A percentile compares a stretch with the other conserved stretches of the same genome.
Conservation (phyloP, 1,284 basidiomycete genomes). For the Melanopsichium pennsylvanicum region DNA sequence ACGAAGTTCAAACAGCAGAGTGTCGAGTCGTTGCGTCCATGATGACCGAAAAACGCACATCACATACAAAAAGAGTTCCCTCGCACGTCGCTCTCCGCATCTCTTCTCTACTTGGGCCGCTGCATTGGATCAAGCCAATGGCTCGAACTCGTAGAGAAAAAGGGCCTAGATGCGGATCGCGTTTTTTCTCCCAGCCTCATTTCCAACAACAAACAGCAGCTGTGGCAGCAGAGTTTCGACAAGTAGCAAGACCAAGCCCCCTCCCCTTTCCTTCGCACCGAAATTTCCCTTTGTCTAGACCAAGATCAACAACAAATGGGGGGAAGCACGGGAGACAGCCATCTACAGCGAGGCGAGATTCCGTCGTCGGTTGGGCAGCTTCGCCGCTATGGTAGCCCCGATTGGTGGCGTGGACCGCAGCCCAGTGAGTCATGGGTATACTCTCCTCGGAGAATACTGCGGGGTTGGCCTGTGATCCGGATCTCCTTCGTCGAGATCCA, state of each 20-base stretch:
- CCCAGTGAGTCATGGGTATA: slow-evolving; percentile 47
- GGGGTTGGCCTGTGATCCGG: slow-evolving; percentile 50
- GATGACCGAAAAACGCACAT: slow-evolving; percentile 27
- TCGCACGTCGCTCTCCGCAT: slow-evolving; percentile 6
- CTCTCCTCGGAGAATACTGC: too few relatives aligned
- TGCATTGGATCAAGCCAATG: slow-evolving; percentile 27
- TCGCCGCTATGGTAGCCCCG: slow-evolving; percentile 24
- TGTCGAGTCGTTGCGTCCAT: slow-evolving; percentile 22
- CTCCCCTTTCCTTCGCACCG: not conserved
- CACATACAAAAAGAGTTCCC: slow-evolving; percentile 29
- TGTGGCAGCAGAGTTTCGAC: slow-evolving; percentile 27
- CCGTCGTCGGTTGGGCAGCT: slow-evolving; percentile 41
- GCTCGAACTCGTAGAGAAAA: slow-evolving; percentile 10
- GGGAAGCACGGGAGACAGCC: slow-evolving; percentile 38
- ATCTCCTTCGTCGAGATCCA: slow-evolving; percentile 46
- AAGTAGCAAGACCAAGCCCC: slow-evolving; percentile 30
- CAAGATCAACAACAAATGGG: slow-evolving; percentile 11
- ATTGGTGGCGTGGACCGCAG: slow-evolving; percentile 44
- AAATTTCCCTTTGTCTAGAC: slow-evolving; percentile 23
- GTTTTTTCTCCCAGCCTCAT: not conserved
- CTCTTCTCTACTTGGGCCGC: slow-evolving; percentile 5
- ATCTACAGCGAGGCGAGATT: slow-evolving; percentile 49
- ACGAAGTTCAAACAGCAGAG: slow-evolving; percentile 18
- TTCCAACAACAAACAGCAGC: slow-evolving; percentile 9
- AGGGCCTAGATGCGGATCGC: slow-evolving; percentile 28